Evolutionary conservation across 768 basidiomycete species (phyloP).

Genomic region (Rhizopogon salebrosus): DNA sequence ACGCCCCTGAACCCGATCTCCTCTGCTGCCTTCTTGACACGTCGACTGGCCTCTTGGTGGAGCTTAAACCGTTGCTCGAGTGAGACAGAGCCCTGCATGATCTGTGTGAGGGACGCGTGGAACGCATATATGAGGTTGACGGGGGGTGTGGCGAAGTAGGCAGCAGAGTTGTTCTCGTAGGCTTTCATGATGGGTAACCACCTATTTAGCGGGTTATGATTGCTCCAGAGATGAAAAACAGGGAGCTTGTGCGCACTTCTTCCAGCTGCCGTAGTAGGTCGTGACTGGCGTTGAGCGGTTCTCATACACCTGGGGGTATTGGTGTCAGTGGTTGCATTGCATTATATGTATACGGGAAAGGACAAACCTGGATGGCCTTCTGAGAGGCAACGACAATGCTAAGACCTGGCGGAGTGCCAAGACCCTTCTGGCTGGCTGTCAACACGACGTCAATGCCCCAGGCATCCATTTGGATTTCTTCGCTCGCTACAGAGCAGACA

Average conservation of each 20-base stretch:
- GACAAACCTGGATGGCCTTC: conserved; percentile 60
- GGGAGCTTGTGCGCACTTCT: conserved; percentile 44
- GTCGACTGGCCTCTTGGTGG: conserved; percentile 65
- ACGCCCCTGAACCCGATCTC: conserved; percentile 73
- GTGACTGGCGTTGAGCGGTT: conserved; percentile 57
- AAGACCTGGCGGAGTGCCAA: conserved; percentile 90
- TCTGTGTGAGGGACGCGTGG: conserved; percentile 70
- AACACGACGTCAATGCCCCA: conserved; percentile 92
- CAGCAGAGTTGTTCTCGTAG: conserved; percentile 76
- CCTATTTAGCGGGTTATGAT: conserved; percentile 28
- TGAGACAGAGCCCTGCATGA: conserved; percentile 57
- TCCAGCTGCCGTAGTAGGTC: conserved; percentile 89
- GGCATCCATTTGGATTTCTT: conserved; percentile 90
- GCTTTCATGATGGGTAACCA: conserved; percentile 94
- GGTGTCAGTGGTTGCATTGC: background rate
- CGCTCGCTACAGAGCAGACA: conserved; percentile 95
- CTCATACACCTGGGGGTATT: conserved; percentile 42
- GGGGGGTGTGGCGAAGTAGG: conserved; percentile 94
- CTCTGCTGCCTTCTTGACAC: conserved; percentile 62
- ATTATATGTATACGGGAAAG: background rate
- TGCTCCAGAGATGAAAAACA: background rate
- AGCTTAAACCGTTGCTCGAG: conserved; percentile 73
- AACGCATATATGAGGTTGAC: conserved; percentile 94
- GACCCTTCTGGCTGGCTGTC: conserved; percentile 86
- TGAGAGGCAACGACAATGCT: conserved; percentile 81